These are phyloP conservation scores for Leccinum truebloodii DNA, from an alignment of 768 basidiomycete genomes.

Conservation along the genomic window DNA sequence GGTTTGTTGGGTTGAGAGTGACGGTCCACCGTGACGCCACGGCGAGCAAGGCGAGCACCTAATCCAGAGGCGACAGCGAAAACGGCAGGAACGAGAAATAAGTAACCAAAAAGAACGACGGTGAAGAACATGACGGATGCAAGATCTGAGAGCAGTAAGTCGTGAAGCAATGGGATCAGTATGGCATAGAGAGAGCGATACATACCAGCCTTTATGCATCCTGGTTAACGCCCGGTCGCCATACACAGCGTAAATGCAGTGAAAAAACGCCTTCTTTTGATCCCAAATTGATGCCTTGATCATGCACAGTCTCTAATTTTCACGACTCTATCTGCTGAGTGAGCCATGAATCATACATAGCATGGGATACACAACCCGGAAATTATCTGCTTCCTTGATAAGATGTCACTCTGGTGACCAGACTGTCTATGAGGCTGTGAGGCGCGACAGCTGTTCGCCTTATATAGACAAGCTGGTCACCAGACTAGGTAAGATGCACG, in stretches of 20 bases:
- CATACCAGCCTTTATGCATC: background rate
- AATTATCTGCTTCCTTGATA: background rate
- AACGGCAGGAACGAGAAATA: background rate
- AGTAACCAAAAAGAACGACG: background rate
- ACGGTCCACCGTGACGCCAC: background rate
- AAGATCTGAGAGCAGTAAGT: background rate
- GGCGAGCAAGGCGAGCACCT: slow-evolving; percentile 1
- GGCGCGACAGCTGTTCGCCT: too few relatives aligned
- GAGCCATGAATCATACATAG: background rate
- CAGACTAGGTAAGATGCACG: too few relatives aligned
- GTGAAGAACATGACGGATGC: slow-evolving; percentile 2
- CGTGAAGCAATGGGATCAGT: background rate
- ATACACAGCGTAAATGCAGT: background rate
- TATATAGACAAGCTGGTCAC: too few relatives aligned
- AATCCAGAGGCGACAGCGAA: background rate
- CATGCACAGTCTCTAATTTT: background rate
- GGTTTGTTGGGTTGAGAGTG: background rate
- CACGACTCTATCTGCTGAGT: background rate
- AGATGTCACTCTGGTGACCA: background rate
- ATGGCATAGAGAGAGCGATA: background rate
- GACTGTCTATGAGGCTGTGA: too few relatives aligned
- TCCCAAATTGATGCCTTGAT: background rate
- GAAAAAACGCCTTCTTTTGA: background rate
- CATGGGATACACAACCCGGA: background rate
- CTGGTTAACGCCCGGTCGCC: background rate